phyloP scores from a whole-genome alignment of 2,329 filamentous ascomycete genomes.

The Gnomoniopsis smithogilvyi region DNA sequence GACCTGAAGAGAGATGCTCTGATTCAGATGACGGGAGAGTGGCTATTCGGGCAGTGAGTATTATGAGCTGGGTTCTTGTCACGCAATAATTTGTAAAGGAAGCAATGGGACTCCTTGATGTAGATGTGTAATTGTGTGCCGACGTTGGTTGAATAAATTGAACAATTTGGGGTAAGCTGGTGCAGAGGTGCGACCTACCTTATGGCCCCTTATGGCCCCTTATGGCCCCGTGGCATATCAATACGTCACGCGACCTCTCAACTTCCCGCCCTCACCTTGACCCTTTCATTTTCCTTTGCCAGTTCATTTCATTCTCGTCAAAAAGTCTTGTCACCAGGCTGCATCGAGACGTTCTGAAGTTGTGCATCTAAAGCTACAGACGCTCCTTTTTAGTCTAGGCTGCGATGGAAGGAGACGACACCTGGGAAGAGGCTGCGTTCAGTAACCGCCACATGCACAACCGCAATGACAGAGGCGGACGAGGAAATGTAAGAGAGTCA shows the following conservation, averaged over 20 bases:
- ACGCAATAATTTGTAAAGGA: background rate
- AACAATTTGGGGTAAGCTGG: background rate
- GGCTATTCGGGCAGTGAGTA: constrained; percentile 10
- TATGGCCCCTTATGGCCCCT: background rate
- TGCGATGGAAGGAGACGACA: constrained; percentile 11
- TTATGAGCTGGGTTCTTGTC: background rate
- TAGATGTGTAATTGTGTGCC: background rate
- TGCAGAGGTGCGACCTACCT: background rate
- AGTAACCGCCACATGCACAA: constrained; percentile 24
- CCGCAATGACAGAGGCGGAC: constrained; percentile 18
- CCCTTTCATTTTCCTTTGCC: background rate
- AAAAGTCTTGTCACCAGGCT: background rate
- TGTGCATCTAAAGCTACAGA: too few species aligned
- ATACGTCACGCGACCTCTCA: background rate
- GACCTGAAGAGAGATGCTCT: constrained; percentile 22
- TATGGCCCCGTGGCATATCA: too few species aligned
- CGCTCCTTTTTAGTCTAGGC: background rate
- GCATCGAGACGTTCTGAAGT: too few species aligned
- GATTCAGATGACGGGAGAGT: constrained; percentile 8
- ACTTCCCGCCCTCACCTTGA: background rate
- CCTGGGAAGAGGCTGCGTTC: constrained; percentile 24
- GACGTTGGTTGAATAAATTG: background rate
- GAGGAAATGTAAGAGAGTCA: constrained; percentile 13
- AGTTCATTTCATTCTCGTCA: background rate
- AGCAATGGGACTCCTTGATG: background rate